A percentile compares a stretch with the other conserved stretches of the same genome.
Evolutionary conservation across 768 basidiomycete species (phyloP).

Genomic region (Amanita thiersii): DNA sequence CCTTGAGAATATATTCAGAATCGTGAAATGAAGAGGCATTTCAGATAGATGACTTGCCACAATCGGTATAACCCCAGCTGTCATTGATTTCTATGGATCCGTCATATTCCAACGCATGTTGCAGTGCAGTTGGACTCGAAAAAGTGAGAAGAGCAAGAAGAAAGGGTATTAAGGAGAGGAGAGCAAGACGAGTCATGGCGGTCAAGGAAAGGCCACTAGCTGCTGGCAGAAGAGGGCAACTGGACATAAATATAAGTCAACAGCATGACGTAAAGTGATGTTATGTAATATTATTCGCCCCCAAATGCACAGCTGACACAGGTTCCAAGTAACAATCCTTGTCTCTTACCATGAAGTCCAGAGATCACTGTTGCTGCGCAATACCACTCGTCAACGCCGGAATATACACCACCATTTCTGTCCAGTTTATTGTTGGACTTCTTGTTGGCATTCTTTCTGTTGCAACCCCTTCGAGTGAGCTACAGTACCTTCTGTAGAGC

Average conservation of each 20-base stretch:
- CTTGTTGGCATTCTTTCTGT: constrained; percentile 66
- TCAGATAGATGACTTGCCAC: constrained; percentile 52
- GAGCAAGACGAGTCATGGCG: constrained; percentile 7
- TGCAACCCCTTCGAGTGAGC: constrained; percentile 75
- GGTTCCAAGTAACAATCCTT: constrained; percentile 13
- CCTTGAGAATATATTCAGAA: constrained; percentile 28
- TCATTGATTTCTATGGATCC: constrained; percentile 24
- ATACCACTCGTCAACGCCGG: constrained; percentile 88
- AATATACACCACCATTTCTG: constrained; percentile 70
- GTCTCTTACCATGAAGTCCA: constrained; percentile 53
- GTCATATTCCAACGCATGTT: constrained; percentile 18
- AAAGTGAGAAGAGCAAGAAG: constrained; percentile 14
- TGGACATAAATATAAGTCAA: background rate
- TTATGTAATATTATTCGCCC: too few relatives aligned
- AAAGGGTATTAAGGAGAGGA: constrained; percentile 16
- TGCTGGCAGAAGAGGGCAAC: background rate
- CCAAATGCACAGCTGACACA: too few relatives aligned
- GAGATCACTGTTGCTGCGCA: constrained; percentile 91
- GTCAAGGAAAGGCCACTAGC: background rate
- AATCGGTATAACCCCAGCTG: constrained; percentile 62
- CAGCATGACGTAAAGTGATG: background rate
- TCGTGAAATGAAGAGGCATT: background rate
- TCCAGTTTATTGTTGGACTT: constrained; percentile 66
- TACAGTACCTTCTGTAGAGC: constrained; percentile 12
- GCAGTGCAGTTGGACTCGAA: constrained; percentile 15